Conservation (phyloP, 441 rosid species). For the Capsella rubella region DNA sequence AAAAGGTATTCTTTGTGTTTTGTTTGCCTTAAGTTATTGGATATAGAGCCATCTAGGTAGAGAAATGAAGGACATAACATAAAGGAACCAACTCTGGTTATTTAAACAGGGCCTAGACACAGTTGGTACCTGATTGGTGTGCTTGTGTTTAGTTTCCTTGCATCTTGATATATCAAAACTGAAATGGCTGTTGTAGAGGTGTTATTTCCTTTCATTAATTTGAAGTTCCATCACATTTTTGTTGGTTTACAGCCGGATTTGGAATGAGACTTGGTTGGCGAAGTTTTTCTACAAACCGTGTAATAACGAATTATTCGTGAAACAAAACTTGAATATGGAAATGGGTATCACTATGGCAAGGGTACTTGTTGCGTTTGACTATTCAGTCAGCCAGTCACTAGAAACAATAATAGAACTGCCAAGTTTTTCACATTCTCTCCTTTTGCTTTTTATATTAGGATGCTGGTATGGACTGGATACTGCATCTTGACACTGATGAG, state of each 20-base stretch:
- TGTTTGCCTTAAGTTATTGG: constrained; percentile 11
- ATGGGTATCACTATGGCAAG: constrained; percentile 91
- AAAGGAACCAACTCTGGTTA: neutral
- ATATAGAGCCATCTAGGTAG: neutral
- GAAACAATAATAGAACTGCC: neutral
- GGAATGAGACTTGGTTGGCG: constrained; percentile 96
- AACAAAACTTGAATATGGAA: constrained; percentile 95
- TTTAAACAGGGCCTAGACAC: neutral
- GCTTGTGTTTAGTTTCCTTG: constrained; percentile 33
- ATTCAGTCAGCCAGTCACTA: neutral
- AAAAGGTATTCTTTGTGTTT: constrained; percentile 54
- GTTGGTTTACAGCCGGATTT: constrained; percentile 68
- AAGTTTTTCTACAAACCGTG: constrained; percentile 93
- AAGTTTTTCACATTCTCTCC: constrained; percentile 10
- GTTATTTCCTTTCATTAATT: neutral
- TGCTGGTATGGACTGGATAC: constrained; percentile 86
- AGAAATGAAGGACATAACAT: neutral
- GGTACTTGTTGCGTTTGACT: constrained; percentile 57
- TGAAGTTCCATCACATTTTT: constrained; percentile 1
- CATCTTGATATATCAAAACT: constrained; percentile 58
- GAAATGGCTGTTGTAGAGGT: neutral
- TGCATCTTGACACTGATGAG: constrained; percentile 97
- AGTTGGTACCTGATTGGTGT: neutral
- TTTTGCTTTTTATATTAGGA: constrained; percentile 53
- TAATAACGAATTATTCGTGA: constrained; percentile 90